Evolutionary conservation across 2,329 filamentous ascomycete species (phyloP).

Genomic region (Aspergillus floridensis): DNA sequence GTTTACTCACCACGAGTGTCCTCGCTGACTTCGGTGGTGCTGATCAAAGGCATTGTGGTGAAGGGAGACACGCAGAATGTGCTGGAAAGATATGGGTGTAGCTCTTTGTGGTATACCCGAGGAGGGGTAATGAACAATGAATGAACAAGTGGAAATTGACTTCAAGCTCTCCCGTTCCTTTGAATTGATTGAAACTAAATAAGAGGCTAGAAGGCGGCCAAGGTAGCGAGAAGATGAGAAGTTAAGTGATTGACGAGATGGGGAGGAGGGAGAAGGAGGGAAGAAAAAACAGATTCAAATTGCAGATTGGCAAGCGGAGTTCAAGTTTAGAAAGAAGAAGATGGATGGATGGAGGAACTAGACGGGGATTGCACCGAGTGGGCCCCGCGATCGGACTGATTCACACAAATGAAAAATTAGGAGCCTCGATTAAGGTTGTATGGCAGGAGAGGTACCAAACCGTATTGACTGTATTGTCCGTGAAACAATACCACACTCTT

Average conservation of each 20-base stretch:
- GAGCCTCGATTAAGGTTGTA: not conserved
- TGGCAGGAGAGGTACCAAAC: not conserved
- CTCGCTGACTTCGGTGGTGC: constrained; percentile 42
- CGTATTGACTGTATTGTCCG: constrained; percentile 3
- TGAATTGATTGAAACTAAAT: not conserved
- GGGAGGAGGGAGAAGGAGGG: not conserved
- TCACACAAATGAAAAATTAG: constrained; percentile 12
- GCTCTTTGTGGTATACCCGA: no score
- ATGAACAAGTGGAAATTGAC: not conserved
- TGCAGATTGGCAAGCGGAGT: no score
- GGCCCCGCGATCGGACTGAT: constrained; percentile 9
- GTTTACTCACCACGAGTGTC: constrained; percentile 44
- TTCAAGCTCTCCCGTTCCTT: not conserved
- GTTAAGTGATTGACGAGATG: not conserved
- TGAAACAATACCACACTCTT: not conserved
- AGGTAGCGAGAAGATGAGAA: not conserved
- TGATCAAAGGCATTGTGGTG: constrained; percentile 42
- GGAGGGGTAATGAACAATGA: no score
- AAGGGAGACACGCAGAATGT: not conserved
- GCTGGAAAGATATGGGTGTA: not conserved
- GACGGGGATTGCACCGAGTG: constrained; percentile 1
- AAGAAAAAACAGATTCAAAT: not conserved
- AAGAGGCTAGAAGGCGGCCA: not conserved
- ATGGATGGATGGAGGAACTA: not conserved
- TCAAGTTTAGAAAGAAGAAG: no score